phyloP scores from a whole-genome alignment of 257 asterid genomes.

The Anisodus tanguticus region DNA sequence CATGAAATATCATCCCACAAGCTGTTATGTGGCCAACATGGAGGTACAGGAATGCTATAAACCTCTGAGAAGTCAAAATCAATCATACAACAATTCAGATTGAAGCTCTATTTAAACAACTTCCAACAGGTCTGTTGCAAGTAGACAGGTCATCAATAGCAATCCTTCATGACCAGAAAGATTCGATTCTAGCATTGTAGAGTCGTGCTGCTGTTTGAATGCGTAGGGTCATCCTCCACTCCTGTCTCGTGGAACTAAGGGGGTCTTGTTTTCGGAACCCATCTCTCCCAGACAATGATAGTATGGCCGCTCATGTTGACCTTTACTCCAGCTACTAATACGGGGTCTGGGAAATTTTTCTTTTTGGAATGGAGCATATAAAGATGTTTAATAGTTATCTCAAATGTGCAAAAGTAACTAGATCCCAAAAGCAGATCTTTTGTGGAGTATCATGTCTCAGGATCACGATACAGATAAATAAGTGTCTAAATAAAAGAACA shows the following conservation, averaged over 20 bases:
- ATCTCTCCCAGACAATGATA: neutral
- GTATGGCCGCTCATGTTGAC: neutral
- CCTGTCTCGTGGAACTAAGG: neutral
- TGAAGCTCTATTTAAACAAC: neutral
- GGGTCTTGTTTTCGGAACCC: neutral
- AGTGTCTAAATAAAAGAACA: neutral
- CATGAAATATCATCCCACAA: too few relatives aligned
- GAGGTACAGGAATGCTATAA: too few relatives aligned
- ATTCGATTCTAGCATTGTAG: neutral
- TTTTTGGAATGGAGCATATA: neutral
- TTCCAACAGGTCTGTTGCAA: neutral
- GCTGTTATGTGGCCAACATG: too few relatives aligned
- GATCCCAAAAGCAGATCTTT: conserved; percentile 16
- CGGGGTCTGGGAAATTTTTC: neutral
- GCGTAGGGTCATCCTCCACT: neutral
- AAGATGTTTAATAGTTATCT: neutral
- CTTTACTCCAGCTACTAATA: neutral
- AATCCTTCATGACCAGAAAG: neutral
- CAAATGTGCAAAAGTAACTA: neutral
- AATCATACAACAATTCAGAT: too few relatives aligned
- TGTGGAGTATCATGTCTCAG: neutral
- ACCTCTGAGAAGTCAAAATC: too few relatives aligned
- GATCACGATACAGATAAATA: neutral
- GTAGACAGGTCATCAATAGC: neutral
- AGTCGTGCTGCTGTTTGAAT: neutral